A percentile compares a stretch with the other conserved stretches of the same genome.
These are phyloP conservation scores for Chaetomium globosum DNA, from an alignment of 2,329 filamentous ascomycete species.

Conservation along the genomic window DNA sequence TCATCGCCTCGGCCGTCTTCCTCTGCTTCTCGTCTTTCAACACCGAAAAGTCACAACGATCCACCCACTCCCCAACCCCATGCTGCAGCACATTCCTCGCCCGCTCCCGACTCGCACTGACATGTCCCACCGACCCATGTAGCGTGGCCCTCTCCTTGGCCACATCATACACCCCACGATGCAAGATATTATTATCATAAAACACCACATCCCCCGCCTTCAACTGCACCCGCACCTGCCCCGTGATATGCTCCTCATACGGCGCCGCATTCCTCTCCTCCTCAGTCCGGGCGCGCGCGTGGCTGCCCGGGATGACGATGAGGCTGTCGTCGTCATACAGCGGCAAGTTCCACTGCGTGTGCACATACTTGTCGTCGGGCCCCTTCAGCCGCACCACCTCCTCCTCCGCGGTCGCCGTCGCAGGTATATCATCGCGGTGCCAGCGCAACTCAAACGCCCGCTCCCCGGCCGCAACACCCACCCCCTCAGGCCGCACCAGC, in stretches of 20 bases:
- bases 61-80: constrained; percentile 69
- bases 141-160: constrained; percentile 67
- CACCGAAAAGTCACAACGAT: constrained; percentile 56
- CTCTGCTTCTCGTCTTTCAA: constrained; percentile 47
- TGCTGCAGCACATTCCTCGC: constrained; percentile 77
- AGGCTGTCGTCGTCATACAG: constrained; percentile 74
- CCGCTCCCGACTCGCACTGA: constrained; percentile 55
- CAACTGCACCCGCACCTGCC: constrained; percentile 66
- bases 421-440: constrained; percentile 82
- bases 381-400: constrained; percentile 65
- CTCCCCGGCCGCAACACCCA: constrained; percentile 35
- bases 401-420: constrained; percentile 65
- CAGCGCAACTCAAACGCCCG: constrained; percentile 73
- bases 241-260: constrained; percentile 63
- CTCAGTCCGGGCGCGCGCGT: constrained; percentile 70
- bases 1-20: constrained; percentile 64
- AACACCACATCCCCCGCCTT: constrained; percentile 79
- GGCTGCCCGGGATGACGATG: constrained; percentile 76
- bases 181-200: constrained; percentile 88
- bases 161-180: constrained; percentile 67
- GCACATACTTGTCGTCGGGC: constrained; percentile 40
- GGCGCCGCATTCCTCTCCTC: constrained; percentile 68
- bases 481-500: constrained; percentile 68
- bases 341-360: constrained; percentile 87
- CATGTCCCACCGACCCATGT: constrained; percentile 71